phyloP scores from a whole-genome alignment of 129 eudicot species.

The Oenanthe sinensis region DNA sequence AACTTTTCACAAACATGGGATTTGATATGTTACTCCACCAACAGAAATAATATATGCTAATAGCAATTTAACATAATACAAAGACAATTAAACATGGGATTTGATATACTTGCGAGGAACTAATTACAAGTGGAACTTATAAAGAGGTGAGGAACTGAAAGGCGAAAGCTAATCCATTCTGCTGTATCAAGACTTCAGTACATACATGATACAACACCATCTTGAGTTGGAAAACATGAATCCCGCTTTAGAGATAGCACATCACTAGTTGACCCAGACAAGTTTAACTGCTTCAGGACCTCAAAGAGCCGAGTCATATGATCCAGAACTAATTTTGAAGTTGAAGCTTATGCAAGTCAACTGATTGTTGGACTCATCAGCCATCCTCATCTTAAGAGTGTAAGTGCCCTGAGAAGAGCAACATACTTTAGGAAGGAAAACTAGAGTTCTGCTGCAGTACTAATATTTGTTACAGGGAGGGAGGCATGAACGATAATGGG shows the following conservation, averaged over 20 bases:
- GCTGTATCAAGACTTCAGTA: neutral
- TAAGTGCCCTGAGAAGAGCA: conserved; percentile 26
- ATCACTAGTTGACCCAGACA: neutral
- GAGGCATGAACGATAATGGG: neutral
- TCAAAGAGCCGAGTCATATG: conserved; percentile 16
- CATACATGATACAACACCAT: neutral
- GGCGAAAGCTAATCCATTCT: neutral
- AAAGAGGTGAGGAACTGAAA: neutral
- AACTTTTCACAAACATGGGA: neutral
- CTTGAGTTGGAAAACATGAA: neutral
- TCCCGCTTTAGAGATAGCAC: neutral
- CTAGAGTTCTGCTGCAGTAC: neutral
- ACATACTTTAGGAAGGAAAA: neutral
- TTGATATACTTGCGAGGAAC: neutral
- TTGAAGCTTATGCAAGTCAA: conserved; percentile 29
- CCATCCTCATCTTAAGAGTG: conserved; percentile 30
- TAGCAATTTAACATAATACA: neutral
- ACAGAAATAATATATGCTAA: neutral
- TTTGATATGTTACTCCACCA: neutral
- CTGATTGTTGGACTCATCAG: conserved; percentile 14
- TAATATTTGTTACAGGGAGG: neutral
- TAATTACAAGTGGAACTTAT: neutral
- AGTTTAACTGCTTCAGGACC: neutral
- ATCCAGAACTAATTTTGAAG: conserved; percentile 22
- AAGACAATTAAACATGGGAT: neutral